Conservation (phyloP, 352 stramenopile species). For the Globisporangium alternatum region DNA sequence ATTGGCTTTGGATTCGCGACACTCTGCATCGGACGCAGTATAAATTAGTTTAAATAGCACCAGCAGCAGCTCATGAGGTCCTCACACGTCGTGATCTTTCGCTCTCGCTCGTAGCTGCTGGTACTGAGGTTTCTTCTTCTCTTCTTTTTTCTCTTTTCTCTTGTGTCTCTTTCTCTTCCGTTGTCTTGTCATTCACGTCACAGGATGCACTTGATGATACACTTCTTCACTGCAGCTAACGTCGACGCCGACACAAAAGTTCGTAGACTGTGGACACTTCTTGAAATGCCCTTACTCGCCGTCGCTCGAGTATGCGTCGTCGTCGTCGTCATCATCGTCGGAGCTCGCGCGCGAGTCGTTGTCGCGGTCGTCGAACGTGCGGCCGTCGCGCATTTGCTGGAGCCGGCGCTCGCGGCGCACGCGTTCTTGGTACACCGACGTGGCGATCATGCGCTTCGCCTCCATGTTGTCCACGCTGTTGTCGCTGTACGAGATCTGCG, state of each 20-base stretch:
- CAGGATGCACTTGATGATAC: slow-evolving; percentile 2
- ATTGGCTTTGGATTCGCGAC: neutral
- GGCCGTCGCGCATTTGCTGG: slow-evolving; percentile 43
- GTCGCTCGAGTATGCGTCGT: slow-evolving; percentile 30
- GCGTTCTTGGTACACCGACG: slow-evolving; percentile 74
- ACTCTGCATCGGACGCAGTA: slow-evolving; percentile 12
- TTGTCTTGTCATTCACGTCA: neutral
- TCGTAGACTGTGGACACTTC: no score
- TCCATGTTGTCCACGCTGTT: slow-evolving; percentile 76
- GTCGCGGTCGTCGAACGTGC: slow-evolving; percentile 25
- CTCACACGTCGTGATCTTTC: neutral
- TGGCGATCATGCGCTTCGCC: slow-evolving; percentile 75
- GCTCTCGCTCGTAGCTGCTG: neutral
- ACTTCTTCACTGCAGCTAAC: slow-evolving; percentile 5
- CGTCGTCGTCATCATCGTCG: slow-evolving; percentile 27
- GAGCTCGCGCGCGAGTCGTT: slow-evolving; percentile 27
- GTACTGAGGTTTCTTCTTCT: neutral
- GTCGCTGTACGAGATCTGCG: slow-evolving; percentile 87
- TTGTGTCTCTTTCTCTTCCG: neutral
- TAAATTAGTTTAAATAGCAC: slow-evolving; percentile 19
- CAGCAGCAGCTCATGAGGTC: neutral
- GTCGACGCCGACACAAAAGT: slow-evolving; percentile 1
- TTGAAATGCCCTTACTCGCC: slow-evolving; percentile 20
- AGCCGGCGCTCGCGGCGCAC: slow-evolving; percentile 52
- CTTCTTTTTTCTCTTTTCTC: neutral